phyloP scores from a whole-genome alignment of 371 early-diverging fungal genomes.

The Apophysomyces ossiformis region DNA sequence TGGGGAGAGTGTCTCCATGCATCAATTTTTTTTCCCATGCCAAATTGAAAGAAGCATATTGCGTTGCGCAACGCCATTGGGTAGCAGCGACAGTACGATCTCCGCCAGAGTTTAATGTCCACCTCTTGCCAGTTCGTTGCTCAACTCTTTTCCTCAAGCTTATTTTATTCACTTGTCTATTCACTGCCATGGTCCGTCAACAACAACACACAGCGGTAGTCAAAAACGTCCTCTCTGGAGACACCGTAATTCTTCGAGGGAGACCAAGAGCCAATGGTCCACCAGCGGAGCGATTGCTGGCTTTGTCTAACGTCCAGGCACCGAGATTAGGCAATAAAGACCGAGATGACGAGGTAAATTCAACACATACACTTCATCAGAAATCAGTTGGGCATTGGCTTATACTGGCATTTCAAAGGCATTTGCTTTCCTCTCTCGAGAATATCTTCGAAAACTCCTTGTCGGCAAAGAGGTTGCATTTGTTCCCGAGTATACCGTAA shows the following conservation, averaged over 20 bases:
- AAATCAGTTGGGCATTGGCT: neutral
- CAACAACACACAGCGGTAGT: constrained; percentile 64
- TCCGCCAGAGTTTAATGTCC: constrained; percentile 2
- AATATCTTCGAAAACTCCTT: constrained; percentile 83
- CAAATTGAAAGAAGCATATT: too few species aligned
- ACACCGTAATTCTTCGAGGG: constrained; percentile 88
- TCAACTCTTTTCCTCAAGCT: neutral
- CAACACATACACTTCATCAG: neutral
- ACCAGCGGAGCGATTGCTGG: constrained; percentile 84
- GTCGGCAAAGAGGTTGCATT: constrained; percentile 92
- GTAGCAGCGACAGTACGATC: neutral
- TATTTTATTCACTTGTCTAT: neutral
- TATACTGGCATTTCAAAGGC: constrained; percentile 49
- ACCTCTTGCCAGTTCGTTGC: neutral
- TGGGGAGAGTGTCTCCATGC: too few species aligned
- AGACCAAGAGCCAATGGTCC: constrained; percentile 78
- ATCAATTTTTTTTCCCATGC: too few species aligned
- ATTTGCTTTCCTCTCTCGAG: constrained; percentile 87
- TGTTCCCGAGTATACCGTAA: constrained; percentile 76
- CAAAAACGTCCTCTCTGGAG: constrained; percentile 91
- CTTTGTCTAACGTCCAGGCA: constrained; percentile 83
- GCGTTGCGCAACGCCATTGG: too few species aligned
- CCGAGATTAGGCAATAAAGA: constrained; percentile 87
- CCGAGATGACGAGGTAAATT: constrained; percentile 77
- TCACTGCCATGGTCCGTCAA: neutral